Evolutionary conservation across 164 flowering plant genomes (phyloP).

Genomic region (Vitis labrusca): DNA sequence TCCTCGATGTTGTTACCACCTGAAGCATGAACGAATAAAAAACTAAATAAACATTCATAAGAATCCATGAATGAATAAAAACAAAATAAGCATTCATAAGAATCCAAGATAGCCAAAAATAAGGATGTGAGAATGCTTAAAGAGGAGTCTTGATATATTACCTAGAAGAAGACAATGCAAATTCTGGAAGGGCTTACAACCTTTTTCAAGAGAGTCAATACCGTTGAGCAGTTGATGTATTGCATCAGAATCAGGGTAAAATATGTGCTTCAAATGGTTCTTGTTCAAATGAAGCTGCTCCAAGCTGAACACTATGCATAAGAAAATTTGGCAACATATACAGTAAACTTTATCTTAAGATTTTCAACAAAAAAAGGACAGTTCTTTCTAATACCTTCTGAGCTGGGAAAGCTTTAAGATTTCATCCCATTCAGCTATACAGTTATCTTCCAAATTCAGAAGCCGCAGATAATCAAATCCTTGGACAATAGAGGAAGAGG

Average conservation of each 20-base stretch:
- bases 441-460: slow-evolving; percentile 85
- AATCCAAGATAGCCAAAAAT: too few relatives aligned
- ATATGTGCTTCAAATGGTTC: slow-evolving; percentile 52
- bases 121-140: not conserved
- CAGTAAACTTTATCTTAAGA: not conserved
- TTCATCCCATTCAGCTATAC: slow-evolving; percentile 74
- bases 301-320: slow-evolving; percentile 46
- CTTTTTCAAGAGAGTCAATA: slow-evolving; percentile 24
- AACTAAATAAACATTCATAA: slow-evolving; percentile 4
- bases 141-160: slow-evolving; percentile 18
- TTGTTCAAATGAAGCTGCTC: slow-evolving; percentile 91
- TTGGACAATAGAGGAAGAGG: slow-evolving; percentile 48
- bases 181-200: slow-evolving; percentile 54
- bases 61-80: not conserved
- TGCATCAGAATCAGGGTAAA: slow-evolving; percentile 47
- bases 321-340: not conserved
- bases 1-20: slow-evolving; percentile 79
- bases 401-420: slow-evolving; percentile 71
- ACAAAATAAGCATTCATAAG: not conserved
- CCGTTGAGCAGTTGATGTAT: slow-evolving; percentile 14
- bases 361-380: not conserved
- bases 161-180: slow-evolving; percentile 86
- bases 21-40: slow-evolving; percentile 29
- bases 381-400: slow-evolving; percentile 43
- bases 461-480: slow-evolving; percentile 75